phyloP scores from a whole-genome alignment of 2,329 filamentous ascomycete species.

The Aaosphaeria arxii region DNA sequence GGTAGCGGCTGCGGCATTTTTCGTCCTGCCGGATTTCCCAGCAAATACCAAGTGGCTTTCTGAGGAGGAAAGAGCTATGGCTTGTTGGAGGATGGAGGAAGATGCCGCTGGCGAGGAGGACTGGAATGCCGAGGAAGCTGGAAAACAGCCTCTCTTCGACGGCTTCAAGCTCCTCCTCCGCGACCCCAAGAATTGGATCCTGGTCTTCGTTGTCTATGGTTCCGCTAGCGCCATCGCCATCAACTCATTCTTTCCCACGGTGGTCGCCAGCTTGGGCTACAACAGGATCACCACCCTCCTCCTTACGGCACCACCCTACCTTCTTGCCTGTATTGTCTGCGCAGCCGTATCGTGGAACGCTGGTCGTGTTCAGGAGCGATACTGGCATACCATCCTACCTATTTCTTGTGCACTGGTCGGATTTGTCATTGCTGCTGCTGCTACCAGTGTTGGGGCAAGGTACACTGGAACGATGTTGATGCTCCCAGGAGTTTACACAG shows the following conservation, averaged over 20 bases:
- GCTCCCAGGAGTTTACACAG: slow-evolving; percentile 4
- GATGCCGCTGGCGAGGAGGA: slow-evolving; percentile 3
- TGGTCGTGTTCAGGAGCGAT: slow-evolving; percentile 39
- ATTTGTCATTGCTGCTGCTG: slow-evolving; percentile 52
- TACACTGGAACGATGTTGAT: slow-evolving; percentile 6
- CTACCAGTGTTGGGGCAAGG: slow-evolving; percentile 44
- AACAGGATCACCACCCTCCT: slow-evolving; percentile 50
- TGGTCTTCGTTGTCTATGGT: slow-evolving; percentile 25
- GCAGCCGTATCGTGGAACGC: slow-evolving; percentile 38
- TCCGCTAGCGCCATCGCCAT: slow-evolving; percentile 47
- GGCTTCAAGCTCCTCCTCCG: slow-evolving; percentile 48
- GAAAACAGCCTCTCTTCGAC: neutral
- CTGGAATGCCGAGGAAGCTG: neutral
- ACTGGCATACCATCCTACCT: slow-evolving; percentile 37
- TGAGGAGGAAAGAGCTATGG: slow-evolving; percentile 1
- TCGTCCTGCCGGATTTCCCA: slow-evolving; percentile 7
- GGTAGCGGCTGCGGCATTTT: neutral
- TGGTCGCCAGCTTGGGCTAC: slow-evolving; percentile 57
- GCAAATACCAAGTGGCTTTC: slow-evolving; percentile 5
- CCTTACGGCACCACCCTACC: slow-evolving; percentile 54
- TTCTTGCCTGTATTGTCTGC: neutral
- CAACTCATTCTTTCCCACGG: slow-evolving; percentile 62
- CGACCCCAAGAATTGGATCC: slow-evolving; percentile 26
- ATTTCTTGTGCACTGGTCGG: slow-evolving; percentile 49
- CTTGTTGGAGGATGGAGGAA: slow-evolving; percentile 1